These are phyloP conservation scores for Podosphaera xanthii DNA, from an alignment of 2,329 filamentous ascomycete species.

Conservation along the genomic window DNA sequence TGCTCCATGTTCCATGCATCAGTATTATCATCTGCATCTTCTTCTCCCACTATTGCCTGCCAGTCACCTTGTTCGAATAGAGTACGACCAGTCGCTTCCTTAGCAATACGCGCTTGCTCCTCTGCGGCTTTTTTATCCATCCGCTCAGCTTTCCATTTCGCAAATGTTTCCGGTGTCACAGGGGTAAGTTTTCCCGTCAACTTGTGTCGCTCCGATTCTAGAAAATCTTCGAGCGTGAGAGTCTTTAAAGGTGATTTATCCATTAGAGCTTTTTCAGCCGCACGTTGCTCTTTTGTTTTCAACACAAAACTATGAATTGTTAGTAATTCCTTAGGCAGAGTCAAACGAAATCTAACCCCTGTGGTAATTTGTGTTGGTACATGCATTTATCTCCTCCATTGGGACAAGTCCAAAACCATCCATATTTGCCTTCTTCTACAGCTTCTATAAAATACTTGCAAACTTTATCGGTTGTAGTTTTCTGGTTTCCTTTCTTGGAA, in stretches of 20 bases:
- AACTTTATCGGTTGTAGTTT: conserved; percentile 89
- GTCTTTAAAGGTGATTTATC: conserved; percentile 92
- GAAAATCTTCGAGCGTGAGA: conserved; percentile 86
- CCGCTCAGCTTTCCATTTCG: conserved; percentile 91
- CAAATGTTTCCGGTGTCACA: conserved; percentile 78
- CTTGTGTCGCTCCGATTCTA: conserved; percentile 91
- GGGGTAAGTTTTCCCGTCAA: conserved; percentile 78
- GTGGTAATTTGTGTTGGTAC: conserved; percentile 88
- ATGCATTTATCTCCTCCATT: conserved; percentile 96
- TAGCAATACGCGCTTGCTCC: conserved; percentile 68
- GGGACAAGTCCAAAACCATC: conserved; percentile 97
- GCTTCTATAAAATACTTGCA: conserved; percentile 97
- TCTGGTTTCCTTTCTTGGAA: conserved; percentile 93
- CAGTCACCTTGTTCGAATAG: conserved; percentile 95
- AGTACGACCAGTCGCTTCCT: conserved; percentile 84
- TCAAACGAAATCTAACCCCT: conserved; percentile 42
- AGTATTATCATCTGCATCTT: conserved; percentile 22
- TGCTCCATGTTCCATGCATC: conserved; percentile 59
- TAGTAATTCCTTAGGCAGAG: conserved; percentile 7
- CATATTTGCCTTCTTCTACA: conserved; percentile 95
- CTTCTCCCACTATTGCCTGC: conserved; percentile 34
- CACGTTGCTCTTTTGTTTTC: conserved; percentile 92
- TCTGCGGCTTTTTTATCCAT: conserved; percentile 91
- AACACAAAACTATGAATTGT: conserved; percentile 51
- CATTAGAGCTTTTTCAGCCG: conserved; percentile 82